A percentile compares a stretch with the other conserved stretches of the same genome.
These are phyloP conservation scores for Plasmodium berghei DNA, from an alignment of 169 alveolate genomes.

Conservation along the genomic window DNA sequence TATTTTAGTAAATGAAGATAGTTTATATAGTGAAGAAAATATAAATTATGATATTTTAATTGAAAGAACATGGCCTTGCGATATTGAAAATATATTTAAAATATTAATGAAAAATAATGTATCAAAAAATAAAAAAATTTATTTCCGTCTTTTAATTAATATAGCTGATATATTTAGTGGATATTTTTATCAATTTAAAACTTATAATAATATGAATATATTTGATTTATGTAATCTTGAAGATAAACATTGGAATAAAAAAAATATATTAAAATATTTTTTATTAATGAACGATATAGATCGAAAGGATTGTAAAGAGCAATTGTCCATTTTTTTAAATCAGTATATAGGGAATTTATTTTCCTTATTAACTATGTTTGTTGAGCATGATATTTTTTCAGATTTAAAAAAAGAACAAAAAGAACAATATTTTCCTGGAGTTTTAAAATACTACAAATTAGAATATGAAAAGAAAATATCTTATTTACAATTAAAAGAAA, in stretches of 20 bases:
- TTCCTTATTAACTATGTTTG: slow-evolving; percentile 17
- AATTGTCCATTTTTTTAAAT: slow-evolving; percentile 12
- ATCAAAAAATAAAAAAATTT: slow-evolving; percentile 49
- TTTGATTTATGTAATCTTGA: slow-evolving; percentile 44
- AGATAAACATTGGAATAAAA: slow-evolving; percentile 65
- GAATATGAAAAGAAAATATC: slow-evolving; percentile 55
- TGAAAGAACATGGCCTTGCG: slow-evolving; percentile 66
- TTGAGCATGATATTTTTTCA: slow-evolving; percentile 43
- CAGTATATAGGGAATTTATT: slow-evolving; percentile 23
- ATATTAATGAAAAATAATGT: slow-evolving; percentile 48
- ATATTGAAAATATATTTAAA: slow-evolving; percentile 54
- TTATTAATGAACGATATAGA: slow-evolving; percentile 31
- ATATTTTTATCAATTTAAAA: slow-evolving; percentile 45
- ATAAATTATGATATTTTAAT: slow-evolving; percentile 65
- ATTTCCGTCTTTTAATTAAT: slow-evolving; percentile 67
- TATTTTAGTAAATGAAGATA: slow-evolving; percentile 51
- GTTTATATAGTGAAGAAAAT: slow-evolving; percentile 39
- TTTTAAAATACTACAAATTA: slow-evolving; percentile 50
- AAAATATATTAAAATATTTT: slow-evolving; percentile 48
- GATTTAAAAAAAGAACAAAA: slow-evolving; percentile 61
- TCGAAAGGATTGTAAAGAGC: slow-evolving; percentile 45
- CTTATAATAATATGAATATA: slow-evolving; percentile 5
- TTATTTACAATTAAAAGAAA: slow-evolving; percentile 41
- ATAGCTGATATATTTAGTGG: slow-evolving; percentile 72
- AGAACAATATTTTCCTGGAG: slow-evolving; percentile 68